Conservation (phyloP, 495 filamentous ascomycete species). For the Neurospora sp. region DNA sequence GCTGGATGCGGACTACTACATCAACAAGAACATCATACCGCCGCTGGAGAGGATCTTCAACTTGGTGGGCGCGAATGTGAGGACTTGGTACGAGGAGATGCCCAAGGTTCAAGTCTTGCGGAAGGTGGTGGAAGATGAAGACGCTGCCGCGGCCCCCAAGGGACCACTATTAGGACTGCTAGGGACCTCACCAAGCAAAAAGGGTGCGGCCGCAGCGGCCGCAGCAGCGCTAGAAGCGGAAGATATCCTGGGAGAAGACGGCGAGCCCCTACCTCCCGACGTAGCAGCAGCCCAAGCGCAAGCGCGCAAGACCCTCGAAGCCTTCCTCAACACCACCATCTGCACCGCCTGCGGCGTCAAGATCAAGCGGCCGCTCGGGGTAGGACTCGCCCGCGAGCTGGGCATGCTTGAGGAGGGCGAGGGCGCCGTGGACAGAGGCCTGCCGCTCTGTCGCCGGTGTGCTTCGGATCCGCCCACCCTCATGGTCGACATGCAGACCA, state of each 20-base stretch:
- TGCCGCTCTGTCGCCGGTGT: constrained; percentile 55
- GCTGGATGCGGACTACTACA: constrained; percentile 96
- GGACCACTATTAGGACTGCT: background rate
- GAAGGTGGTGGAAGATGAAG: constrained; percentile 31
- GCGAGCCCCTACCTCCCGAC: background rate
- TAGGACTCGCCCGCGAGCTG: background rate
- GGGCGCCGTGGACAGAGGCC: background rate
- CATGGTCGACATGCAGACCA: constrained; percentile 48
- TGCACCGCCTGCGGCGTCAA: constrained; percentile 71
- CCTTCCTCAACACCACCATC: constrained; percentile 68
- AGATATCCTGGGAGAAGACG: background rate
- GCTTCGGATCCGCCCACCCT: constrained; percentile 43
- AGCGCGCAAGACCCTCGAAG: constrained; percentile 64
- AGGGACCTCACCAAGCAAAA: background rate
- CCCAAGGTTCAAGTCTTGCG: constrained; percentile 74
- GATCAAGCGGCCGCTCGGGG: constrained; percentile 28
- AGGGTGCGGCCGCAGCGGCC: background rate
- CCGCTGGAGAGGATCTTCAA: constrained; percentile 96
- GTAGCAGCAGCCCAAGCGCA: constrained; percentile 18
- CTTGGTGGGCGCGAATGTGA: constrained; percentile 85
- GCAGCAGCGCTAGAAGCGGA: background rate
- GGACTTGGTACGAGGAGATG: constrained; percentile 93
- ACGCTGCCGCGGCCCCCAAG: constrained; percentile 2
- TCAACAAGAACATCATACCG: constrained; percentile 88
- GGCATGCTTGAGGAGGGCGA: background rate